Evolutionary conservation across 2,329 filamentous ascomycete species (phyloP).

Genomic region (Aspergillus eucalypticola): DNA sequence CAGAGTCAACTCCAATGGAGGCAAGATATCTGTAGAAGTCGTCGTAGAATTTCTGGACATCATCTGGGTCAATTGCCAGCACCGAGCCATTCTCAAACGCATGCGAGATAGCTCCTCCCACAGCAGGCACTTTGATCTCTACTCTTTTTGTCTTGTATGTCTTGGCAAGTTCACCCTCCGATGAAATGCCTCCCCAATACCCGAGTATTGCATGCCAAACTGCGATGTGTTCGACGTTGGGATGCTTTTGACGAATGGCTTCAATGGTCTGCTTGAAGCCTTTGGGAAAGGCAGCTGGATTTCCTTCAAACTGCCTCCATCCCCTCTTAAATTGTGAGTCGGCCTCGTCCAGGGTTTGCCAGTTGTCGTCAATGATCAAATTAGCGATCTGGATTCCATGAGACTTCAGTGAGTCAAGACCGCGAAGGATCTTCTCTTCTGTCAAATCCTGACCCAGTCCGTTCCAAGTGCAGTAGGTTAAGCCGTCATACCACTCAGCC

Average conservation of each 20-base stretch:
- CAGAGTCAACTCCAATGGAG: conserved; percentile 73
- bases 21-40: conserved; percentile 88
- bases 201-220: conserved; percentile 91
- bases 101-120: conserved; percentile 46
- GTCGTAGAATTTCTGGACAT: conserved; percentile 75
- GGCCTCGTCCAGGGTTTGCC: conserved; percentile 73
- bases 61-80: conserved; percentile 70
- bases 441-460: conserved; percentile 80
- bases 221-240: conserved; percentile 76
- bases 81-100: conserved; percentile 55
- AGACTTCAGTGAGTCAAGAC: conserved; percentile 69
- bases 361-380: conserved; percentile 95
- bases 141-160: conserved; percentile 73
- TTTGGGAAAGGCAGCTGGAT: conserved; percentile 72
- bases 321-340: conserved; percentile 54
- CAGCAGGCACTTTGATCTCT: conserved; percentile 55
- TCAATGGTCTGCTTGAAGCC: conserved; percentile 73
- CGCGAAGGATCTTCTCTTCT: conserved; percentile 74
- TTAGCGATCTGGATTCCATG: conserved; percentile 76
- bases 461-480: conserved; percentile 98
- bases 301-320: conserved; percentile 86
- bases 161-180: conserved; percentile 70
- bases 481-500: conserved; percentile 85
- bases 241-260: conserved; percentile 68
- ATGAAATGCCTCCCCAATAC: conserved; percentile 89